A percentile compares a stretch with the other conserved stretches of the same genome.
phyloP scores from a whole-genome alignment of 2,329 filamentous ascomycete genomes.

The Fusarium sp. region DNA sequence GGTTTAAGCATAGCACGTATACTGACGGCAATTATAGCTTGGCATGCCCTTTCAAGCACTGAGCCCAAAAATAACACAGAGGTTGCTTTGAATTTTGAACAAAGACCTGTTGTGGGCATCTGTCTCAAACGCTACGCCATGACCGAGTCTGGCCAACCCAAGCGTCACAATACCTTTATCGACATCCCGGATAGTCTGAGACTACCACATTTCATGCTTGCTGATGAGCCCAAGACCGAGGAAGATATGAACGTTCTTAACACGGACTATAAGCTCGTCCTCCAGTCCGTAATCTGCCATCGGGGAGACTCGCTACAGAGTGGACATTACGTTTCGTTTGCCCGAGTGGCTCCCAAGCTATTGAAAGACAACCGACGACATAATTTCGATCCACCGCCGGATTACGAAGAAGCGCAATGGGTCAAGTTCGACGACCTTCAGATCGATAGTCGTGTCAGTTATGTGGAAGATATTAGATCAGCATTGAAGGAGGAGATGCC shows the following conservation, averaged over 20 bases:
- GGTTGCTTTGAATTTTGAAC: conserved; percentile 87
- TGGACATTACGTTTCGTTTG: conserved; percentile 91
- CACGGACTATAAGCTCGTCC: conserved; percentile 90
- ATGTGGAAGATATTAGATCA: conserved; percentile 81
- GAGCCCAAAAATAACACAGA: conserved; percentile 76
- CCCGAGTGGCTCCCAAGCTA: conserved; percentile 75
- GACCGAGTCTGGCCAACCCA: conserved; percentile 73
- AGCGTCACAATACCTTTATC: conserved; percentile 82
- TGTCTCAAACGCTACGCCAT: conserved; percentile 89
- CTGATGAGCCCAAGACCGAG: conserved; percentile 75
- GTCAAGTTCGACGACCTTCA: conserved; percentile 91
- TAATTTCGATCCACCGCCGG: conserved; percentile 68
- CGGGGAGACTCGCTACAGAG: conserved; percentile 85
- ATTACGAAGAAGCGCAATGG: conserved; percentile 82
- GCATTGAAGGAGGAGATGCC: conserved; percentile 88
- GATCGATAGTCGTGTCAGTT: conserved; percentile 73
- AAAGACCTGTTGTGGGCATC: conserved; percentile 88
- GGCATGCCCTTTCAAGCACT: conserved; percentile 75
- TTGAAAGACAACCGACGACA: conserved; percentile 69
- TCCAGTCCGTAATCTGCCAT: conserved; percentile 94
- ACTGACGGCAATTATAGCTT: conserved; percentile 68
- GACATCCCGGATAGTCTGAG: conserved; percentile 88
- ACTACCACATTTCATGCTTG: conserved; percentile 86
- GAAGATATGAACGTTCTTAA: conserved; percentile 72
- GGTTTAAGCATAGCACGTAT: not conserved